Conservation (phyloP, 106 monocot species). For the Agapanthus africanus region DNA sequence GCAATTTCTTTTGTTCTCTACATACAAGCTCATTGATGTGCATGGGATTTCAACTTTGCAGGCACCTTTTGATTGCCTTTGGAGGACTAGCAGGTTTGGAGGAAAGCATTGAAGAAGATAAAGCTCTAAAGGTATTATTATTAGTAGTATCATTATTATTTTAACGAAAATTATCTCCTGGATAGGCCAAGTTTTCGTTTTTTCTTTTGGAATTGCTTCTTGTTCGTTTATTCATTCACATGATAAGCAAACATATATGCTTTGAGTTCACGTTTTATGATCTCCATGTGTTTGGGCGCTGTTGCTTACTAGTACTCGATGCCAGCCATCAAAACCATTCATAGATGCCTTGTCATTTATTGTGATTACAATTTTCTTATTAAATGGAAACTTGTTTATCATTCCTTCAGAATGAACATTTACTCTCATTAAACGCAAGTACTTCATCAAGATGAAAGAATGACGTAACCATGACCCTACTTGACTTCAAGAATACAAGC, state of each 20-base stretch:
- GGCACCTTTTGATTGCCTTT: slow-evolving; percentile 91
- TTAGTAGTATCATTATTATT: too few relatives aligned
- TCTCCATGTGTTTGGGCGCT: neutral
- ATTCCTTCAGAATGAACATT: neutral
- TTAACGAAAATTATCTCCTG: too few relatives aligned
- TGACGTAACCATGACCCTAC: too few relatives aligned
- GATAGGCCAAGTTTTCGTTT: neutral
- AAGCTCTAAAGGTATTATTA: slow-evolving; percentile 68
- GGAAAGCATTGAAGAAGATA: slow-evolving; percentile 91
- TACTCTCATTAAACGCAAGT: too few relatives aligned
- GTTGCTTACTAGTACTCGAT: neutral
- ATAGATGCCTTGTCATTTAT: neutral
- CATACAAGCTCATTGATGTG: neutral
- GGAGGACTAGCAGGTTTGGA: slow-evolving; percentile 92
- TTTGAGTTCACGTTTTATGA: neutral
- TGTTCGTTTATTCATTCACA: neutral
- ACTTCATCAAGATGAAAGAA: too few relatives aligned
- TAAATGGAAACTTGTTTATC: neutral
- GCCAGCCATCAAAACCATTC: neutral
- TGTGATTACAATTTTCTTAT: neutral
- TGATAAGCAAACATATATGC: neutral
- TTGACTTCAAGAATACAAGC: too few relatives aligned
- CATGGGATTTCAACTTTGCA: slow-evolving; percentile 22
- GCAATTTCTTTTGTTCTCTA: neutral
- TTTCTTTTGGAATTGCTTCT: neutral